Conservation (phyloP, 176 grass and related monocot species). For the Leersia perrieri region DNA sequence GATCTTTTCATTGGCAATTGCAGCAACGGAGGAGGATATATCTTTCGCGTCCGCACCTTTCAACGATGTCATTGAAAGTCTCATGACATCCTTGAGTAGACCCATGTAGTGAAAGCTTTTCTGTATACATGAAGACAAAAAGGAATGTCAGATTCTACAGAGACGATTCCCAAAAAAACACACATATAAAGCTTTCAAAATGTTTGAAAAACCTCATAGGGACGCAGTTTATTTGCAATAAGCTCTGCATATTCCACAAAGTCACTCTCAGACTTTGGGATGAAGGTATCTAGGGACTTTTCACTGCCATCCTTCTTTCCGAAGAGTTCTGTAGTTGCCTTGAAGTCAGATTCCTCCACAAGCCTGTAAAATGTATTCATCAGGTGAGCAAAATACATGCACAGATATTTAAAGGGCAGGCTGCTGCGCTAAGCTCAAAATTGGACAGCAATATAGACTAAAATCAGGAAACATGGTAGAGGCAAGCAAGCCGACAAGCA, state of each 20-base stretch:
- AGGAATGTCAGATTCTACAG: slow-evolving; percentile 2
- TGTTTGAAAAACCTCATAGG: slow-evolving; percentile 56
- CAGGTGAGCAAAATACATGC: neutral
- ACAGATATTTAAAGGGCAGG: neutral
- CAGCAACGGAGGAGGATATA: slow-evolving; percentile 72
- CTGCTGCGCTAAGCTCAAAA: neutral
- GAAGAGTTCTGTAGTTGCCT: slow-evolving; percentile 80
- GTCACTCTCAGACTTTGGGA: slow-evolving; percentile 78
- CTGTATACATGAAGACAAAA: slow-evolving; percentile 29
- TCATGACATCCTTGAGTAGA: slow-evolving; percentile 75
- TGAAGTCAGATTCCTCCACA: slow-evolving; percentile 86
- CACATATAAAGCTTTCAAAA: neutral
- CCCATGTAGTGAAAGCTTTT: slow-evolving; percentile 89
- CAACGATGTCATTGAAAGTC: slow-evolving; percentile 54
- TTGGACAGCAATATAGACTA: neutral
- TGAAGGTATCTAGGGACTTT: slow-evolving; percentile 75
- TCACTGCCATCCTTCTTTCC: slow-evolving; percentile 57
- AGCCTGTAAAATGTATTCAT: slow-evolving; percentile 49
- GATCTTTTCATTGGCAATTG: slow-evolving; percentile 84
- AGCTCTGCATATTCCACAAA: slow-evolving; percentile 78
- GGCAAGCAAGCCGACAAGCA: neutral
- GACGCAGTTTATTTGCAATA: slow-evolving; percentile 65
- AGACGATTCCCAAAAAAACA: neutral
- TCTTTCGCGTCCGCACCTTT: slow-evolving; percentile 87
- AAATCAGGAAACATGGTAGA: neutral